phyloP scores from a whole-genome alignment of 1,284 basidiomycete species.

The Puccinia hordei region DNA sequence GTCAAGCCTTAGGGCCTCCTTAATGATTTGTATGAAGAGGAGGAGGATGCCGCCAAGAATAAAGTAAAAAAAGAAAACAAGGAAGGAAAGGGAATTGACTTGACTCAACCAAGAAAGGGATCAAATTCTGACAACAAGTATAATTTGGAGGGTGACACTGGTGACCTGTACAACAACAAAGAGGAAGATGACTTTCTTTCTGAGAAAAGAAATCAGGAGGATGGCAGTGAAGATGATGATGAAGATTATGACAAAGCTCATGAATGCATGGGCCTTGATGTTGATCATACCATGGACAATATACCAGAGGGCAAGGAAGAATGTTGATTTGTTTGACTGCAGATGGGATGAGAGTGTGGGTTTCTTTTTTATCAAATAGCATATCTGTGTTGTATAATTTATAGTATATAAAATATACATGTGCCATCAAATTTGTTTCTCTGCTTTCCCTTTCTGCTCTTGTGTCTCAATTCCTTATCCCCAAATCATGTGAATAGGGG shows the following conservation, averaged over 20 bases:
- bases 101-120: neutral
- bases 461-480: too few relatives aligned
- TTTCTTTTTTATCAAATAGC: too few relatives aligned
- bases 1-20: slow-evolving; percentile 12
- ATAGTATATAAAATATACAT: neutral
- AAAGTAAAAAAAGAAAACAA: neutral
- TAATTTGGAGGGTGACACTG: slow-evolving; percentile 9
- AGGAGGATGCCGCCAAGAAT: neutral
- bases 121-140: slow-evolving; percentile 11
- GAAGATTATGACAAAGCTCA: neutral
- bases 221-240: too few relatives aligned
- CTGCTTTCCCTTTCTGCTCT: too few relatives aligned
- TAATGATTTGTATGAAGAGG: neutral
- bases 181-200: neutral
- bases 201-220: neutral
- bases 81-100: slow-evolving; percentile 9
- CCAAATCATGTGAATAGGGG: too few relatives aligned
- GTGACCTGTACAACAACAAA: slow-evolving; percentile 15
- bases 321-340: neutral
- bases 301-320: neutral
- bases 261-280: neutral
- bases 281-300: neutral
- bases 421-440: too few relatives aligned
- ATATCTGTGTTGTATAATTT: too few relatives aligned
- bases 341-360: neutral